phyloP scores from a whole-genome alignment of 192 early-diverging fungal genomes.

The Coemansia sp. region DNA sequence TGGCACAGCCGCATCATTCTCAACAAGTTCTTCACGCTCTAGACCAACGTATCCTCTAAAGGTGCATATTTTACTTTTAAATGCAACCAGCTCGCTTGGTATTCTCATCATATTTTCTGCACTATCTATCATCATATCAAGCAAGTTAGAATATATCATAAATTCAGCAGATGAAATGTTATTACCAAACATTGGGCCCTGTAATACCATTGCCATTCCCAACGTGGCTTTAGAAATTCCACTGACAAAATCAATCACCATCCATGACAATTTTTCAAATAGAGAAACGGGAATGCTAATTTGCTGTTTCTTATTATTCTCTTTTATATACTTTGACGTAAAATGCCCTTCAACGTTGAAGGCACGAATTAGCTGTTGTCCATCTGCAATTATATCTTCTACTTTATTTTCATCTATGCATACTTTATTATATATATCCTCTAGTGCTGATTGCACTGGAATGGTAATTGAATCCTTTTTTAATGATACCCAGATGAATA shows the following conservation, averaged over 20 bases:
- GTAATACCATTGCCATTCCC: too few relatives aligned
- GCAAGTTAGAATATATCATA: not conserved
- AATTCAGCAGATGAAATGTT: not conserved
- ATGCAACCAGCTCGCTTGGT: not conserved
- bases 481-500: constrained; percentile 7
- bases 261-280: too few relatives aligned
- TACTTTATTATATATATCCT: not conserved
- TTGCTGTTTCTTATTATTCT: constrained; percentile 62
- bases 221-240: too few relatives aligned
- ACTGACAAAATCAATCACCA: too few relatives aligned
- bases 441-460: not conserved
- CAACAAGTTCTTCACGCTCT: constrained; percentile 12
- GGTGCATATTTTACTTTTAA: not conserved
- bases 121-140: not conserved
- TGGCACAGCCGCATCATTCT: constrained; percentile 23
- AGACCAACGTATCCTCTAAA: constrained; percentile 5
- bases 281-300: constrained; percentile 47
- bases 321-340: constrained; percentile 46
- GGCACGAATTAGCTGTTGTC: constrained; percentile 66
- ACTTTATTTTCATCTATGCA: not conserved
- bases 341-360: constrained; percentile 63
- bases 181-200: too few relatives aligned
- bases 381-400: constrained; percentile 47
- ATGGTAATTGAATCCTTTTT: constrained; percentile 1
- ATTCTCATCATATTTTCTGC: not conserved